Evolutionary conservation across 108 stramenopile species (phyloP).

Genomic region (Stephanodiscus triporus): DNA sequence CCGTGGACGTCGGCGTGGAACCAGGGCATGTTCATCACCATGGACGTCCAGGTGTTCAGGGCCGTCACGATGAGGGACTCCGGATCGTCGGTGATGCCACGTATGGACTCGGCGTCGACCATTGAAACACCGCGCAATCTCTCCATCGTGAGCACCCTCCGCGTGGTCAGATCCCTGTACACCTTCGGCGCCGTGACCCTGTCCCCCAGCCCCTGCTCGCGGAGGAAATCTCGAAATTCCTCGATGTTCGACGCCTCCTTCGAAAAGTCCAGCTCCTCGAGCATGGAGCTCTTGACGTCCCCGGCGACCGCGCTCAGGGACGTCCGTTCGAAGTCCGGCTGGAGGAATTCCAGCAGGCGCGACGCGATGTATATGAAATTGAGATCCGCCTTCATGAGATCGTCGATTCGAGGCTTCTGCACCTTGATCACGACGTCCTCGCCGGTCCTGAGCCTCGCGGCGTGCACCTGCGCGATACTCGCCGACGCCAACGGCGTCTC

Average conservation of each 20-base stretch:
- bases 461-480: constrained; percentile 93
- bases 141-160: constrained; percentile 93
- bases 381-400: constrained; percentile 90
- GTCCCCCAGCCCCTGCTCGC: constrained; percentile 60
- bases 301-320: constrained; percentile 83
- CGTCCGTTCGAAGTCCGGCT: constrained; percentile 91
- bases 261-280: constrained; percentile 94
- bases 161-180: constrained; percentile 66
- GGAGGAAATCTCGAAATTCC: constrained; percentile 88
- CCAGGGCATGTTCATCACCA: constrained; percentile 88
- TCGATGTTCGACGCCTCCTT: constrained; percentile 91
- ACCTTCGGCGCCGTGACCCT: constrained; percentile 79
- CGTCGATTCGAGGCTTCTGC: constrained; percentile 92
- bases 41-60: constrained; percentile 92
- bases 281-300: constrained; percentile 88
- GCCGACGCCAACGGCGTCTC: constrained; percentile 87
- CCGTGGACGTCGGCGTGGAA: constrained; percentile 99
- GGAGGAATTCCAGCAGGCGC: constrained; percentile 84
- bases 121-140: constrained; percentile 84
- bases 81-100: constrained; percentile 72
- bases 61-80: constrained; percentile 89
- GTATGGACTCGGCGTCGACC: constrained; percentile 85
- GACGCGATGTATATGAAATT: constrained; percentile 92
- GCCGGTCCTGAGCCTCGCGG: constrained; percentile 82
- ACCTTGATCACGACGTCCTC: constrained; percentile 97